Percentiles rank a stretch among this genome's conserved stretches.
These are phyloP conservation scores for Dalechampia spathulata DNA, from an alignment of 441 rosid genomes.

Conservation along the genomic window DNA sequence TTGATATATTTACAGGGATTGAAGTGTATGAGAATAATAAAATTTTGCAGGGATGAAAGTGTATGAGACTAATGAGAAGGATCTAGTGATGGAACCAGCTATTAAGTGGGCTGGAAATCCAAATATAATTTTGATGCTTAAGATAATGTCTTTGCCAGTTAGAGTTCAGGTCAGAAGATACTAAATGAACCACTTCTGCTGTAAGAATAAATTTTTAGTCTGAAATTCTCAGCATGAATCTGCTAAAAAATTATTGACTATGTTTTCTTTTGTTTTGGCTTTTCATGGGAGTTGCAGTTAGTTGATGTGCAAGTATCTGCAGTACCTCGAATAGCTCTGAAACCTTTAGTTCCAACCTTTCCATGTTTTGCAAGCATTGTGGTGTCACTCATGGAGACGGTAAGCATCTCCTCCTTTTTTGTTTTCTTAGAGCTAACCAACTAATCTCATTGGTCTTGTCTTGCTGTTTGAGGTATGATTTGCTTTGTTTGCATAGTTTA, in stretches of 20 bases:
- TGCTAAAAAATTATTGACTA: too few species aligned
- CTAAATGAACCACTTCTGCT: too few species aligned
- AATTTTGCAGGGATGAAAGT: constrained; percentile 51
- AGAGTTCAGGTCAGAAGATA: constrained; percentile 60
- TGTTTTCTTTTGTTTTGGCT: too few species aligned
- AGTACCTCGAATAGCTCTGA: constrained; percentile 54
- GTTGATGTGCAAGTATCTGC: constrained; percentile 62
- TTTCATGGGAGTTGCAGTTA: constrained; percentile 47
- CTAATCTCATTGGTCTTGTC: too few species aligned
- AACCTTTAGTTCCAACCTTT: constrained; percentile 85
- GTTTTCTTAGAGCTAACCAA: too few species aligned
- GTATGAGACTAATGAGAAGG: constrained; percentile 66
- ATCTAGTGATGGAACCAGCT: constrained; percentile 70
- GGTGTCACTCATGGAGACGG: constrained; percentile 66
- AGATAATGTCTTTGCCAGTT: constrained; percentile 38
- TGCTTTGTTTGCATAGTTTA: too few species aligned
- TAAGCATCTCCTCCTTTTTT: neutral
- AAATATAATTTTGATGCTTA: constrained; percentile 58
- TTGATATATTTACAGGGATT: neutral
- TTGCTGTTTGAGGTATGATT: too few species aligned
- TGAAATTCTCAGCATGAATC: too few species aligned
- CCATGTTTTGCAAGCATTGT: constrained; percentile 66
- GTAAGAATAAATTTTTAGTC: too few species aligned
- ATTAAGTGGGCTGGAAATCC: constrained; percentile 88
- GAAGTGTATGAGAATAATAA: neutral